Evolutionary conservation across 169 alveolate genomes (phyloP), one percentile per base, ranked within the genome.

Genomic region (Cystoisospora suis): DNA sequence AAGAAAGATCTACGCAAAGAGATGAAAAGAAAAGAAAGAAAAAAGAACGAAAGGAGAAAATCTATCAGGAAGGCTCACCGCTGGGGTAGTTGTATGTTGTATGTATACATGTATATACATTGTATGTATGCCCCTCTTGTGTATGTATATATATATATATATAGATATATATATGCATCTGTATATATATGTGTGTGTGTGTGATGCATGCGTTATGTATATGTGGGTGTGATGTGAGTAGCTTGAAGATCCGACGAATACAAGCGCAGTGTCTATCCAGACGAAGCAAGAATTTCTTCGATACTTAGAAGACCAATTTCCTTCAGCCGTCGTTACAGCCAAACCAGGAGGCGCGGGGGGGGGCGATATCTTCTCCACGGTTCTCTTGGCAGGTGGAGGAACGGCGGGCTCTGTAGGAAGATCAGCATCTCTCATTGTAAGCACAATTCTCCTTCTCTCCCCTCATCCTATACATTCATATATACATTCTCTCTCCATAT

Each of bases 251-350:
- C n/a, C 38, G 45, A 12, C 56, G 56, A 40, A 65, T 44, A 65
- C 56, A 17, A 23, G 65, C 65, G 5, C 56, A 38, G 83, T 72
- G 56, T 38, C 53, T 6, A 40, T 72, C 5, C 83, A 72, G 56
- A 72, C 83, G 47, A 38, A 23, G 83, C 83, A 72, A 34, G 83
- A 72, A 36, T 72, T 72, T 38, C 83, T 72, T 4, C 83, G 83
- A 38, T 38, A 36, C 15, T 40, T 72, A 53, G 58, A 72, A 20
- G 83, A 72, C 58, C 83, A 72, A 53, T 40, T 12, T 38, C 83
- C 83, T 4, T 6, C 83, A 5, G 83, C 83, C 47, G 83, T 38
- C 47, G 83, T 72, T 38, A 53, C 83, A n/a, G 83, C 56, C 15
- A 72, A 72, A 36, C 46, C 83, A 38, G 3, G 36, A 27, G 56